Evolutionary conservation across 2,329 filamentous ascomycete species (phyloP).

Genomic region (Clonostachys chloroleuca): DNA sequence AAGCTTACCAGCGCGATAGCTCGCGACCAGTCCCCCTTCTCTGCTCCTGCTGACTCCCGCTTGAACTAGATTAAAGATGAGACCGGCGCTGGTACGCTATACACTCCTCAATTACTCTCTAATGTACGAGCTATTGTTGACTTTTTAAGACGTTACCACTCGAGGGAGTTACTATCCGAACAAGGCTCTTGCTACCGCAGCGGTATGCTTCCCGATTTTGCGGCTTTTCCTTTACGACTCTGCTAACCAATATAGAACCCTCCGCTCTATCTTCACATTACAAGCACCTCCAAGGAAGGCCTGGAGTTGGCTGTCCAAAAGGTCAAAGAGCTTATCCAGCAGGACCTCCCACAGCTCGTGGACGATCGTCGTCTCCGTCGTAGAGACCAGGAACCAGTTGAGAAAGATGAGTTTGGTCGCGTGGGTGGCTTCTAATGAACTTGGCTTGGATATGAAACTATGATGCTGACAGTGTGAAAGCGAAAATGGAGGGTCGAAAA

Average conservation of each 20-base stretch:
- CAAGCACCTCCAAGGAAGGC: constrained; percentile 87
- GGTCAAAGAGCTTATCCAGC: constrained; percentile 93
- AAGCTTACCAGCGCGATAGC: constrained; percentile 70
- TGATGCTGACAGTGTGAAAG: constrained; percentile 34
- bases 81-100: constrained; percentile 96
- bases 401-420: constrained; percentile 86
- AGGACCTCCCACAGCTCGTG: constrained; percentile 91
- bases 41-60: constrained; percentile 92
- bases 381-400: constrained; percentile 73
- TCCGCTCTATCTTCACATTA: constrained; percentile 91
- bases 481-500: constrained; percentile 99
- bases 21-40: constrained; percentile 58
- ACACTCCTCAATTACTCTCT: constrained; percentile 34
- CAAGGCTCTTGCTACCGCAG: constrained; percentile 92
- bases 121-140: constrained; percentile 50
- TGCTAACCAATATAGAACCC: constrained; percentile 64
- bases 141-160: constrained; percentile 88
- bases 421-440: constrained; percentile 43
- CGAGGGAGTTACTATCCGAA: constrained; percentile 95
- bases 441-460: not conserved
- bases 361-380: constrained; percentile 90
- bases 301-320: constrained; percentile 82
- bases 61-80: constrained; percentile 99
- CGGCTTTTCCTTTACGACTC: not conserved
- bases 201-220: constrained; percentile 55